These are phyloP conservation scores for Codiaeum variegatum DNA, from an alignment of 441 rosid species.

Conservation along the genomic window DNA sequence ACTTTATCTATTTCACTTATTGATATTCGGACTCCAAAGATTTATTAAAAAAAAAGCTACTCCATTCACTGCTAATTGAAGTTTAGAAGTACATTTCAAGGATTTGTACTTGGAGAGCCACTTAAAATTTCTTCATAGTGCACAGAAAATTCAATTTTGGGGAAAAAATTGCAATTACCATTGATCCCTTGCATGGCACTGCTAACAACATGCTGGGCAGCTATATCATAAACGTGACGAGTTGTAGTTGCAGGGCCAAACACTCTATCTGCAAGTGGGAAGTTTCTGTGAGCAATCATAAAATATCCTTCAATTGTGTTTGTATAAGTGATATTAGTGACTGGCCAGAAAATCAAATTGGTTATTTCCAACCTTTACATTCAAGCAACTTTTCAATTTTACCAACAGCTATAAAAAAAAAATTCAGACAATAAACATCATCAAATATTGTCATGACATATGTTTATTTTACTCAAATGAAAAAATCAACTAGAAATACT, in stretches of 20 bases:
- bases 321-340: background rate
- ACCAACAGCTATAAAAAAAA: background rate
- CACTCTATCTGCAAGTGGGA: constrained; percentile 57
- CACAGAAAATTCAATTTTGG: background rate
- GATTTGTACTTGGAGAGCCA: background rate
- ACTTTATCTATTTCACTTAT: too few relatives aligned
- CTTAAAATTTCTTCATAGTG: background rate
- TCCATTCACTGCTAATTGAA: constrained; percentile 4
- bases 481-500: background rate
- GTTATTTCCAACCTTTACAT: background rate
- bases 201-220: constrained; percentile 79
- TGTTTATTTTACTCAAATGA: background rate
- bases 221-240: constrained; percentile 80
- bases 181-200: constrained; percentile 92
- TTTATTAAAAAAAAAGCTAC: too few relatives aligned
- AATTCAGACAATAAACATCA: background rate
- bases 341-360: background rate
- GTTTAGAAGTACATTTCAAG: background rate
- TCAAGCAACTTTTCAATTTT: background rate
- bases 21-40: too few relatives aligned
- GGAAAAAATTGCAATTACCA: constrained; percentile 37
- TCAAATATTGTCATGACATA: background rate
- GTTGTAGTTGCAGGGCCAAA: constrained; percentile 96
- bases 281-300: background rate
- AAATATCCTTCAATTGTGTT: background rate